phyloP scores from a whole-genome alignment of 2,329 filamentous ascomycete species.

The Monascus ruber region DNA sequence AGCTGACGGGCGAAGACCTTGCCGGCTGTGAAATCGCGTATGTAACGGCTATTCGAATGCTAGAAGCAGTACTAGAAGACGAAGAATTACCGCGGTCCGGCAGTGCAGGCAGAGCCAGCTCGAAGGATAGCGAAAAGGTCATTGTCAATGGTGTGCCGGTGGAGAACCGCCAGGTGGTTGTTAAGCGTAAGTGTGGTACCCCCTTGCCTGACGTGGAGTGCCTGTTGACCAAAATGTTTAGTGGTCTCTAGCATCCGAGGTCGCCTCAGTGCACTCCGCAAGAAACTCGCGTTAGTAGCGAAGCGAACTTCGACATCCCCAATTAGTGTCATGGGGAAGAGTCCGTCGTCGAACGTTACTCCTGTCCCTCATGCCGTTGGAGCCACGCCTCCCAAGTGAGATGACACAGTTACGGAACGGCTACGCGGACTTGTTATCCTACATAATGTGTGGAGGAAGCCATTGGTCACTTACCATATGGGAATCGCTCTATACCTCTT shows the following conservation, averaged over 20 bases:
- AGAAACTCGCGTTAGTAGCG: constrained; percentile 38
- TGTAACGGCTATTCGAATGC: constrained; percentile 82
- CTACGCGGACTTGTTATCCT: neutral
- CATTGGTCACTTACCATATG: too few relatives aligned
- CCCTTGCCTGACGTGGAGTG: too few relatives aligned
- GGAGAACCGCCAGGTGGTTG: constrained; percentile 39
- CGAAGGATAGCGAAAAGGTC: constrained; percentile 22
- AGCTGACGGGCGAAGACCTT: constrained; percentile 84
- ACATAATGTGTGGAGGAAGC: too few relatives aligned
- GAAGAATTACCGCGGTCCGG: constrained; percentile 46
- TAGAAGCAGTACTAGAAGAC: constrained; percentile 84
- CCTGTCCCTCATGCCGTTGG: constrained; percentile 21
- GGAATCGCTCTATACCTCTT: too few relatives aligned
- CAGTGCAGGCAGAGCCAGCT: constrained; percentile 11
- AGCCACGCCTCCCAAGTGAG: constrained; percentile 24
- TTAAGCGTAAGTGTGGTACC: constrained; percentile 33
- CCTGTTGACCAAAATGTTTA: constrained; percentile 7
- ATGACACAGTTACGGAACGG: constrained; percentile 3
- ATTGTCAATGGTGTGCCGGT: constrained; percentile 33
- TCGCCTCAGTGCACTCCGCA: constrained; percentile 36
- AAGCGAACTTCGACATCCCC: constrained; percentile 34
- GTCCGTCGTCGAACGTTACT: constrained; percentile 18
- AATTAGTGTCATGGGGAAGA: constrained; percentile 16
- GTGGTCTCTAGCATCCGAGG: constrained; percentile 40
- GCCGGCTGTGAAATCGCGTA: constrained; percentile 85